phyloP scores from a whole-genome alignment of 768 basidiomycete genomes.

The Boletus bicolor region DNA sequence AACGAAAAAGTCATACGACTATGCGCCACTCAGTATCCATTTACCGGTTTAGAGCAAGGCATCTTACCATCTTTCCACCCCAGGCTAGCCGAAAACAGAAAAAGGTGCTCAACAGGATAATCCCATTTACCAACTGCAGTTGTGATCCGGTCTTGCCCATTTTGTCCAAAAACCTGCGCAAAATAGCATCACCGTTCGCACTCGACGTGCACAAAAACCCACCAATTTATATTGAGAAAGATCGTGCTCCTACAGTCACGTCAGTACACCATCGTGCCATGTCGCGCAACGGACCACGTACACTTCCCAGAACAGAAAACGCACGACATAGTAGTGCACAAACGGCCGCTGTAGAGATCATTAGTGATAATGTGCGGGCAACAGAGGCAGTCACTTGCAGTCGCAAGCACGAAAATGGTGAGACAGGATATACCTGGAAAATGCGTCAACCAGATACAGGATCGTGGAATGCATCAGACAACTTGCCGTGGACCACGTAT shows the following conservation, averaged over 20 bases:
- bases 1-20: slow-evolving; percentile 68
- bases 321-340: slow-evolving; percentile 70
- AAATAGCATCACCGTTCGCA: not conserved
- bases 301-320: slow-evolving; percentile 84
- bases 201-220: slow-evolving; percentile 12
- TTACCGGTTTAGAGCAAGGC: not conserved
- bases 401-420: slow-evolving; percentile 62
- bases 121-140: slow-evolving; percentile 69
- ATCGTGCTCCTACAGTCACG: slow-evolving; percentile 60
- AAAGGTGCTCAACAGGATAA: slow-evolving; percentile 64
- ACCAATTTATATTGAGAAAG: slow-evolving; percentile 89
- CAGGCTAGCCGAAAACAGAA: slow-evolving; percentile 68
- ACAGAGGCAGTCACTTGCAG: slow-evolving; percentile 44
- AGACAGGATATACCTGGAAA: slow-evolving; percentile 59
- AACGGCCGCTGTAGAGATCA: slow-evolving; percentile 56
- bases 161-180: slow-evolving; percentile 71
- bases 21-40: slow-evolving; percentile 3
- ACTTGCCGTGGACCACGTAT: slow-evolving; percentile 72
- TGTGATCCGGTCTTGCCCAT: slow-evolving; percentile 64
- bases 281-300: slow-evolving; percentile 32
- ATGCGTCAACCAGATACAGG: not conserved
- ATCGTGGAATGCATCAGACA: not conserved
- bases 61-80: slow-evolving; percentile 48
- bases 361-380: slow-evolving; percentile 5
- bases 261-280: slow-evolving; percentile 2